Percentiles rank a stretch among this genome's conserved stretches.
phyloP scores from a whole-genome alignment of 1,284 basidiomycete species.

The Trichosporon sp. region DNA sequence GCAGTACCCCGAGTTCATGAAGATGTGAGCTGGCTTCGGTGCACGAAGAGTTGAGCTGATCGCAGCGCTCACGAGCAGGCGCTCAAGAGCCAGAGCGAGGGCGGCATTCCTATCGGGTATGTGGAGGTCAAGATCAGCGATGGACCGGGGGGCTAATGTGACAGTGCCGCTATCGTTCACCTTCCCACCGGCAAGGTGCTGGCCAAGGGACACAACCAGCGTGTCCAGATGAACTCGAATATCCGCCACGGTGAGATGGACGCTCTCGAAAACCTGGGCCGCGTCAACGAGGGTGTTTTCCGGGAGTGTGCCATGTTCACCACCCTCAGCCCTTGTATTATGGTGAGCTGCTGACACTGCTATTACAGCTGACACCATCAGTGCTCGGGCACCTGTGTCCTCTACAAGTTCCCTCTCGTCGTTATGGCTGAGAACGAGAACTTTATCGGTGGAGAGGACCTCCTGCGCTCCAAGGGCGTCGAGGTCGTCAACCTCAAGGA shows the following conservation, averaged over 20 bases:
- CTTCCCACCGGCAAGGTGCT: slow-evolving; percentile 31
- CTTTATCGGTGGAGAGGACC: slow-evolving; percentile 29
- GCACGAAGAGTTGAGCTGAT: neutral
- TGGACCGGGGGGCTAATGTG: neutral
- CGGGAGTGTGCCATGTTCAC: slow-evolving; percentile 35
- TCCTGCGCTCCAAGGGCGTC: slow-evolving; percentile 18
- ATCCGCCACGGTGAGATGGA: slow-evolving; percentile 35
- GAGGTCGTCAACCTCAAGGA: slow-evolving; percentile 30
- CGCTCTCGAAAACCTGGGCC: slow-evolving; percentile 35
- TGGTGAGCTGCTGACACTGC: slow-evolving; percentile 12
- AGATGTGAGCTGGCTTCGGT: slow-evolving; percentile 15
- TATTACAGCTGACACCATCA: slow-evolving; percentile 5
- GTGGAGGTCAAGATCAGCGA: neutral
- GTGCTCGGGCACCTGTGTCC: slow-evolving; percentile 29
- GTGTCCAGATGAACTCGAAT: slow-evolving; percentile 31
- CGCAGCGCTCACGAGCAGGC: slow-evolving; percentile 30
- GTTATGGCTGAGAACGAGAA: slow-evolving; percentile 35
- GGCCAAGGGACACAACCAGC: slow-evolving; percentile 33
- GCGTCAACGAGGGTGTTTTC: slow-evolving; percentile 23
- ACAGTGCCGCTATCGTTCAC: slow-evolving; percentile 31
- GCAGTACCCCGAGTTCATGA: slow-evolving; percentile 27
- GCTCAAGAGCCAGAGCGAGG: slow-evolving; percentile 24
- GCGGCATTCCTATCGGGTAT: slow-evolving; percentile 40
- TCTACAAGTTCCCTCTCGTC: slow-evolving; percentile 29
- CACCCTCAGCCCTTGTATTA: slow-evolving; percentile 32